phyloP scores from a whole-genome alignment of 805 yeast genomes.

The Wickerhamiella spandovensis region DNA sequence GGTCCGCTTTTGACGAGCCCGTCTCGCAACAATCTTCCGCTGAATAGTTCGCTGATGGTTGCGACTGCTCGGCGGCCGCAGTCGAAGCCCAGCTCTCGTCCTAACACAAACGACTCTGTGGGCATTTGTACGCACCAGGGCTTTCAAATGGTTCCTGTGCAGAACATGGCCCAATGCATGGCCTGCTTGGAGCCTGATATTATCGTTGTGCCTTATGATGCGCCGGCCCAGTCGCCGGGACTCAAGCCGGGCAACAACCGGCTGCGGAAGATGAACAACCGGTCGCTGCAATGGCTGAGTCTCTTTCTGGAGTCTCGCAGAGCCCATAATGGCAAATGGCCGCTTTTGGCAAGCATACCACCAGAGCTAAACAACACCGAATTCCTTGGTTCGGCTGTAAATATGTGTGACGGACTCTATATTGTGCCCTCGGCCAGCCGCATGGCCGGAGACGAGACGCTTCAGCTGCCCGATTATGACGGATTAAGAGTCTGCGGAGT shows the following conservation, averaged over 20 bases:
- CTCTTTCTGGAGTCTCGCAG: conserved; percentile 9
- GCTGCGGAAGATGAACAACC: conserved; percentile 23
- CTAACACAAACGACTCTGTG: conserved; percentile 24
- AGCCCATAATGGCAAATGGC: not conserved
- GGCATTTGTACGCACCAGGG: conserved; percentile 29
- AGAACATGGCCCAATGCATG: conserved; percentile 14
- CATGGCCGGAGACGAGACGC: not conserved
- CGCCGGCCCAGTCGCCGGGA: conserved; percentile 21
- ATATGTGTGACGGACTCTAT: conserved; percentile 10
- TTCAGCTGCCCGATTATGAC: not conserved
- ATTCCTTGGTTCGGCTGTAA: conserved; percentile 11
- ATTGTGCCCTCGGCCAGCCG: not conserved
- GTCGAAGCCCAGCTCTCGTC: conserved; percentile 19
- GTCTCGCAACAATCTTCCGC: conserved; percentile 18
- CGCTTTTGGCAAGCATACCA: conserved; percentile 22
- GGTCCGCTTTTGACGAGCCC: conserved; percentile 14
- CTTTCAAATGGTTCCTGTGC: conserved; percentile 19
- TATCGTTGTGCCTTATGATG: conserved; percentile 25
- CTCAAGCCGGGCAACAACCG: conserved; percentile 26
- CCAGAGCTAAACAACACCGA: conserved; percentile 18
- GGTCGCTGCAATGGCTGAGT: conserved; percentile 25
- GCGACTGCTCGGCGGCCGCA: conserved; percentile 23
- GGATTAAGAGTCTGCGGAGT: conserved; percentile 8
- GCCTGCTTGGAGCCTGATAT: conserved; percentile 21
- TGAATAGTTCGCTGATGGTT: conserved; percentile 18